Evolutionary conservation across 257 asterid species (phyloP), one percentile per base, ranked within the genome.

Genomic region (Rauvolfia tetraphylla): DNA sequence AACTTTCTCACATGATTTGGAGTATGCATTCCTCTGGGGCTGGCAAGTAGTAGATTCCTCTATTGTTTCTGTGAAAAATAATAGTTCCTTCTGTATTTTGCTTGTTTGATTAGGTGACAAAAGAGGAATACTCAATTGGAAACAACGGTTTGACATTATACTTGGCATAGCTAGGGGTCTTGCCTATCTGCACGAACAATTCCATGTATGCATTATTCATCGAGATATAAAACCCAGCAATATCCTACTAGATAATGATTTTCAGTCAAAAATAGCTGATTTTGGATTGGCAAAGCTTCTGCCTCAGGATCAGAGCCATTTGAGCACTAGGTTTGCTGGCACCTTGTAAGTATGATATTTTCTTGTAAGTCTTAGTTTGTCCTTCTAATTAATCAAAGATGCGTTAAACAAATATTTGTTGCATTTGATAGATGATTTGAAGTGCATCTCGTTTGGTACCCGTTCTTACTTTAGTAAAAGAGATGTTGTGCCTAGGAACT

Each of bases 311-410:
- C 88, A 82, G 86, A 88, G 88, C 44, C 97, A 93, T 76, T 84
- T 93, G 72, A 93, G 95, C 86, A 93, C 97, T 53, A 91, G 84
- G 83, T 93, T 93, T 86, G 97, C 97, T 1, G 97, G 97, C 59
- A 91, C 98, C 75, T 78, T 93, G 98, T 91, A 84, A 81, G 96
- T 80, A 56, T 67, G 27, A 72, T n/a, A n/a, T n/a, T n/a, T n/a
- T n/a, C n/a, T n/a, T n/a, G n/a, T n/a, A n/a, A n/a, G n/a, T n/a
- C n/a, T 38, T 17, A 46, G 27, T 41, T 46, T 22, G 39, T 1
- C 62, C 14, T 46, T 48, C 68, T 29, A n/a, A 3, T 58, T 27
- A 31, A 7, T 18, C 5, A 48, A 7, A n/a, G n/a, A n/a, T n/a
- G n/a, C n/a, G n/a, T n/a, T n/a, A n/a, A n/a, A n/a, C n/a, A n/a